These are phyloP conservation scores for Lathyrus aphaca DNA, from an alignment of 306 rosid species.

Conservation along the genomic window DNA sequence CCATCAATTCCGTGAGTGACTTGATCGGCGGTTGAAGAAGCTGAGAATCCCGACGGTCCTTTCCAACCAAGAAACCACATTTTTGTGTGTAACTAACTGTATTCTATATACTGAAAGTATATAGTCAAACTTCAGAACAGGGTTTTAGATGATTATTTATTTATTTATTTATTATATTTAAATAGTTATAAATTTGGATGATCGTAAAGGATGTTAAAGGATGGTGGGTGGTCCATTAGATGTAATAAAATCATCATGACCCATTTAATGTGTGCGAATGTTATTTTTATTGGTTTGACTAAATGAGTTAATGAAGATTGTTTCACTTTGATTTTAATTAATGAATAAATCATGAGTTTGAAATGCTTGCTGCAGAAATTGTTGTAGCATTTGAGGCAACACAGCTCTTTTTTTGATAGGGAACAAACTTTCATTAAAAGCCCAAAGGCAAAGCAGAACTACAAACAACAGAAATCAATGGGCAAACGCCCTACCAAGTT, in stretches of 20 bases:
- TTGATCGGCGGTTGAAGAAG: slow-evolving; percentile 73
- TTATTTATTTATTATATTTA: not conserved
- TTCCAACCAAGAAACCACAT: slow-evolving; percentile 67
- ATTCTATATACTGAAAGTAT: too few species aligned
- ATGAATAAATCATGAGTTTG: too few species aligned
- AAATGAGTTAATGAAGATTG: too few species aligned
- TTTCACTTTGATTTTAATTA: too few species aligned
- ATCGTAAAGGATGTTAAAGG: not conserved
- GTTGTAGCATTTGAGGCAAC: too few species aligned
- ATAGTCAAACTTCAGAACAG: slow-evolving; percentile 1
- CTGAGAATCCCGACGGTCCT: slow-evolving; percentile 74
- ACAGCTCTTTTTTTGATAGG: too few species aligned
- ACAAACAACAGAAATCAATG: too few species aligned
- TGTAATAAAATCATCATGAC: not conserved
- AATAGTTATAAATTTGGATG: not conserved
- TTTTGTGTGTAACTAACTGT: not conserved
- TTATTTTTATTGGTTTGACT: not conserved
- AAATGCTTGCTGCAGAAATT: too few species aligned
- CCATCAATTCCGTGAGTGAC: slow-evolving; percentile 67
- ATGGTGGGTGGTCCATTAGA: not conserved
- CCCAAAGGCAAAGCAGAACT: too few species aligned
- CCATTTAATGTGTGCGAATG: not conserved
- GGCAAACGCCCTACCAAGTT: too few species aligned
- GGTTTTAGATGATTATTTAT: too few species aligned
- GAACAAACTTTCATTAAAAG: too few species aligned